Evolutionary conservation across 2,329 filamentous ascomycete species (phyloP), one percentile per base, ranked within the genome.

Genomic region (Pseudogymnoascus sp.): DNA sequence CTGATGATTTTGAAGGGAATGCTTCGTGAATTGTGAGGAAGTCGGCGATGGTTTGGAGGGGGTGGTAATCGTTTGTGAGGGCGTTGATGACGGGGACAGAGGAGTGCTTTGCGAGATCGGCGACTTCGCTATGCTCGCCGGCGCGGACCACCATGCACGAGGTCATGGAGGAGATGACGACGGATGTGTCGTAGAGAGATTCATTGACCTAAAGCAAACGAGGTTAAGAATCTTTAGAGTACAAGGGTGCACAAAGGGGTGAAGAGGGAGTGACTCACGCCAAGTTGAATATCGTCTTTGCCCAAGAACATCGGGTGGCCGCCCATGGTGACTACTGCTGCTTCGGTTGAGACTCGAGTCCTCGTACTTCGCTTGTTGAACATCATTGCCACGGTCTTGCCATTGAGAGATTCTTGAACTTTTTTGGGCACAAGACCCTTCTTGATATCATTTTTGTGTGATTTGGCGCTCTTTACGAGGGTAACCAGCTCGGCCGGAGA

Each of bases 291-390:
- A 72, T 99, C 94, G 61, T 95, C 88, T 72, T 92, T 94, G 69
- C 92, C 91, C 62, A 99, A 76, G 73, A 99, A 99, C 92, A 99
- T 97, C 20, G 94, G 87, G 69, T 96, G 89, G 0, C 93, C 94
- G 37, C 92, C 91, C 79, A 99, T 82, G 63, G 90, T 79, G n/a
- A 88, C 84, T 37, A 97, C 86, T 11, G 94, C 94, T 6, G 88
- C 88, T 78, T 99, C 94, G 1, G 92, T 97, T 1, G 91, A 96
- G 32, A 99, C 87, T 64, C 94, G 86, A 11, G 94, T 99, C 63
- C 94, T 85, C 11, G 94, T 99, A 69, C 89, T 95, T 67, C 92
- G 86, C 78, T 99, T 99, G 81, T 83, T 95, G 79, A 99, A 99
- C 81, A 95, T 90, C 86, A 99, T 88, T 66, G 94, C 93, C 32